Evolutionary conservation across 1,284 basidiomycete species (phyloP), one percentile per base, ranked within the genome.

Genomic region (Apiotrichum montevideense): DNA sequence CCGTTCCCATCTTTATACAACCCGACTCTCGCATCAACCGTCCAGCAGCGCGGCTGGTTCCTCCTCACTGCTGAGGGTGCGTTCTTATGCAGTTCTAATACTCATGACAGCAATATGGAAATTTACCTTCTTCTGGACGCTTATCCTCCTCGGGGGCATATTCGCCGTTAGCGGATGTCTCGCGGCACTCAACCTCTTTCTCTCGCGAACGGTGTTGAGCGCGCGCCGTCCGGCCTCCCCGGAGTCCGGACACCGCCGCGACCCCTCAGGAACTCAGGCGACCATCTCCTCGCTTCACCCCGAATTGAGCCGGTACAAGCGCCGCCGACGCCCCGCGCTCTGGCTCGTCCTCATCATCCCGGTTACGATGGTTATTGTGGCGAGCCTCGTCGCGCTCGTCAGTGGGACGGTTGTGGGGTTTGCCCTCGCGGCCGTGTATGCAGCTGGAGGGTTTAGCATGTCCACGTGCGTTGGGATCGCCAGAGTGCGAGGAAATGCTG

Each of bases 111-210:
- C 88, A 58, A 78, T 91, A 54, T 92, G 90, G 78, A 80, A 79
- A 34, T 92, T 89, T 76, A 92, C 88, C 8, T 79, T 92, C 35
- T 91, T 86, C 71, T 93, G 90, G 90, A 87, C 84, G 1, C 74
- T 92, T 35, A 79, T 88, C 53, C 84, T 91, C 65, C 83, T 89
- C 71, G 81, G 81, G 2, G 86, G 86, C 1, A 76, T 85, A 46
- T 90, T 87, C 70, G 68, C 87, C 45, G 54, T 86, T 45, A 85
- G 85, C 61, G 87, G 87, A 0, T 58, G 76, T 2, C 85, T 86
- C 64, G 88, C 88, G 35, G 80, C 81, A 0, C 85, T 87, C 63
- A 84, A 85, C 1, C 64, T 88, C 33, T 77, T 89, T 32, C 82
- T 90, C 4, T 77, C 89, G 1, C 55, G 59, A 9, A 33, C 56